These are phyloP conservation scores for Brasenia schreberi DNA, from an alignment of 164 flowering plant genomes.

Conservation along the genomic window DNA sequence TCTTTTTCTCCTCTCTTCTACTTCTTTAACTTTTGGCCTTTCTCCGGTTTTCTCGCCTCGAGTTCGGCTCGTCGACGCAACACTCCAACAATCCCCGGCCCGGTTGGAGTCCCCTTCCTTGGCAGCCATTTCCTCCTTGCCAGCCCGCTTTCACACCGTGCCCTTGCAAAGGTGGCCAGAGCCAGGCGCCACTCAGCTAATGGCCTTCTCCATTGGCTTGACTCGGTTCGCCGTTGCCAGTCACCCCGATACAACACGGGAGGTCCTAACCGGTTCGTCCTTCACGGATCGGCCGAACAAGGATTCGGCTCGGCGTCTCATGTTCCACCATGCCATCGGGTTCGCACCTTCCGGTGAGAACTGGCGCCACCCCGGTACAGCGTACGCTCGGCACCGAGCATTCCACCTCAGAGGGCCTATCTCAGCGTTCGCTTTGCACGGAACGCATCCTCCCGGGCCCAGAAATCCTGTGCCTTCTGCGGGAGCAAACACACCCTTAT, in stretches of 20 bases:
- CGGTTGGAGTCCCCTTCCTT: conserved; percentile 44
- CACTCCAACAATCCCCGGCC: conserved; percentile 26
- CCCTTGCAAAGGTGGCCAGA: conserved; percentile 29
- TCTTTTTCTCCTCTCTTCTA: conserved; percentile 4
- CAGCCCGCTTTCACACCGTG: conserved; percentile 45
- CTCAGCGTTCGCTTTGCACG: no score
- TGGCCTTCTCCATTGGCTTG: conserved; percentile 58
- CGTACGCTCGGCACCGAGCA: no score
- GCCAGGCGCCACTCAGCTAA: conserved; percentile 37
- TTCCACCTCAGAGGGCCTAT: no score
- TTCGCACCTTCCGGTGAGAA: conserved; percentile 69
- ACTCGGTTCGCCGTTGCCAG: conserved; percentile 55
- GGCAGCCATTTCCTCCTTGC: conserved; percentile 35
- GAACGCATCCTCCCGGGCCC: no score
- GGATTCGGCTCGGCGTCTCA: conserved; percentile 45
- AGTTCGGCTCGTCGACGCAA: conserved; percentile 24
- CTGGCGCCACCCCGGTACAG: conserved; percentile 62
- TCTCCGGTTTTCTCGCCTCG: conserved; percentile 54
- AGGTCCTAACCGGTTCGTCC: conserved; percentile 43
- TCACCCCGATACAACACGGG: conserved; percentile 70
- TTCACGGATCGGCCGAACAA: conserved; percentile 73
- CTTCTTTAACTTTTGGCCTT: conserved; percentile 27
- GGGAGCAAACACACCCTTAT: no score
- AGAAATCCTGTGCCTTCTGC: no score
- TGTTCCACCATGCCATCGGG: conserved; percentile 89